Conservation (phyloP, 371 early-diverging fungal genomes). For the Syncephalastrum racemosum region DNA sequence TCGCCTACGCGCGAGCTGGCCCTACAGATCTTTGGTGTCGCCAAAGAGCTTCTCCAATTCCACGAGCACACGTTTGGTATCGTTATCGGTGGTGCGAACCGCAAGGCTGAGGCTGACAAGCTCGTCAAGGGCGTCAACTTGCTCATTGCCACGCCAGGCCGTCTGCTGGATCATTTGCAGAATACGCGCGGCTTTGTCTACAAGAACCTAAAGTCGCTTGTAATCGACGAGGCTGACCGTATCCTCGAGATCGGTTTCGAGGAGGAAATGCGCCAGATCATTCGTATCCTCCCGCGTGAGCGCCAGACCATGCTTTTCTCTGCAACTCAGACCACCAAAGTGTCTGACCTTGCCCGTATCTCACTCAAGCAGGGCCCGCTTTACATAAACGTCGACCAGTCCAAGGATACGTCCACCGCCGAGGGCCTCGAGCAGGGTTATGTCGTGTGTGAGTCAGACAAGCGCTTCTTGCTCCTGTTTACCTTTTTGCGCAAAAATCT, state of each 20-base stretch:
- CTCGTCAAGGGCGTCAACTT: slow-evolving; percentile 92
- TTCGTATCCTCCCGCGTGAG: slow-evolving; percentile 66
- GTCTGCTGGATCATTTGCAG: slow-evolving; percentile 93
- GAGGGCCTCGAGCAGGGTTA: slow-evolving; percentile 38
- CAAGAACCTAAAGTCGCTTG: slow-evolving; percentile 80
- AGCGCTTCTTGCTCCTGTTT: slow-evolving; percentile 36
- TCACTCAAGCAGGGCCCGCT: slow-evolving; percentile 73
- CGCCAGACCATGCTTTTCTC: slow-evolving; percentile 91
- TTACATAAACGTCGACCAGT: slow-evolving; percentile 49
- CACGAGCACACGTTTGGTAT: slow-evolving; percentile 89
- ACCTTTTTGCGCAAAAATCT: slow-evolving; percentile 33
- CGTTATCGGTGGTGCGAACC: slow-evolving; percentile 92
- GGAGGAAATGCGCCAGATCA: slow-evolving; percentile 85
- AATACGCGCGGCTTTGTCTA: slow-evolving; percentile 85
- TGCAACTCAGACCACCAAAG: slow-evolving; percentile 86
- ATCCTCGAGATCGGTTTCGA: slow-evolving; percentile 97
- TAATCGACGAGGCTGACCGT: slow-evolving; percentile 99
- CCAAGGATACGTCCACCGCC: slow-evolving; percentile 23
- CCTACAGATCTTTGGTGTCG: slow-evolving; percentile 98
- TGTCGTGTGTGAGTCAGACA: slow-evolving; percentile 44
- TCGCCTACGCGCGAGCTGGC: slow-evolving; percentile 99
- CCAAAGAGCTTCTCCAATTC: slow-evolving; percentile 88
- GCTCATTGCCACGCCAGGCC: slow-evolving; percentile 97
- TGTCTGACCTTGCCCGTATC: slow-evolving; percentile 79
- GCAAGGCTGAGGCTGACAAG: slow-evolving; percentile 89